These are phyloP conservation scores for Peniophora sp. DNA, from an alignment of 1,284 basidiomycete species.

Conservation along the genomic window DNA sequence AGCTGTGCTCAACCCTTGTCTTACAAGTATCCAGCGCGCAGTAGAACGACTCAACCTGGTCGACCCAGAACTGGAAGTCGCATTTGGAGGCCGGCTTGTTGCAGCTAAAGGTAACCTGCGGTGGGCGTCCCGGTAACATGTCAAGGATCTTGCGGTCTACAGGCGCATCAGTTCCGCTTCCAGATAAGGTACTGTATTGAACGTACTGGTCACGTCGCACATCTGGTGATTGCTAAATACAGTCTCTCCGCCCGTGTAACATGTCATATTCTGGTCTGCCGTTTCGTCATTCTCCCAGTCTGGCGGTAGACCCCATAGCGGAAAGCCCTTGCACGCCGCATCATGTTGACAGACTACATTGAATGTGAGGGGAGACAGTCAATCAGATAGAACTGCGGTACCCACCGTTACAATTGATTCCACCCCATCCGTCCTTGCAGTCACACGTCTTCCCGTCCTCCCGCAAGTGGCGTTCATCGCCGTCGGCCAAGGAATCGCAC, in stretches of 20 bases:
- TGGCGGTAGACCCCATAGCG: constrained; percentile 44
- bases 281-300: constrained; percentile 37
- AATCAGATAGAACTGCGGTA: background rate
- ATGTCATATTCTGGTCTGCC: constrained; percentile 71
- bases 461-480: constrained; percentile 75
- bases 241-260: constrained; percentile 87
- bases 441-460: constrained; percentile 73
- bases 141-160: constrained; percentile 84
- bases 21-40: constrained; percentile 73
- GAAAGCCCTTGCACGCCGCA: constrained; percentile 70
- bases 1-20: constrained; percentile 41
- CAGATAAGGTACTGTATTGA: background rate
- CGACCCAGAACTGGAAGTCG: constrained; percentile 97
- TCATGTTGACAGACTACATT: constrained; percentile 77
- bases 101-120: constrained; percentile 95
- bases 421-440: constrained; percentile 91
- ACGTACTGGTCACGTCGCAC: constrained; percentile 94
- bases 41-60: constrained; percentile 90
- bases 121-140: constrained; percentile 80
- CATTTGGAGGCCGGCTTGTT: constrained; percentile 55
- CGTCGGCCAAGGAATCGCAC: constrained; percentile 89
- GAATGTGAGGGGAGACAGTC: constrained; percentile 5
- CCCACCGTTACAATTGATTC: constrained; percentile 94
- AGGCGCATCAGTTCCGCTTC: background rate
- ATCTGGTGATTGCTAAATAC: constrained; percentile 93